phyloP scores from a whole-genome alignment of 352 stramenopile genomes.

The Phytophthora cactorum region DNA sequence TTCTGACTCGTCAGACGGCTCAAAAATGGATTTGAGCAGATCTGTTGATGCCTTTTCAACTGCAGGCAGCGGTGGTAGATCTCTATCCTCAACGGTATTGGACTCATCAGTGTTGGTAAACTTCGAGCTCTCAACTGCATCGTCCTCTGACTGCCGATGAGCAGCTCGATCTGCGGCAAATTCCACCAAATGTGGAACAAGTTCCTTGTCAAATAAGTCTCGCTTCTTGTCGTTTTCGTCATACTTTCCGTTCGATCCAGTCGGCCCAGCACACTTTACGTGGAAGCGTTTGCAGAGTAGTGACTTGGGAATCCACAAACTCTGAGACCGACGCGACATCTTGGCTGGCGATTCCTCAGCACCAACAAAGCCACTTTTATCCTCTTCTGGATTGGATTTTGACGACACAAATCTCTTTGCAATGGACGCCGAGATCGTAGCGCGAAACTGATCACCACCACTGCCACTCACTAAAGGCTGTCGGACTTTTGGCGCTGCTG shows the following conservation, averaged over 20 bases:
- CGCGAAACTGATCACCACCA: conserved; percentile 59
- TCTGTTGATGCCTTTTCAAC: conserved; percentile 50
- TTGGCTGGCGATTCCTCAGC: conserved; percentile 27
- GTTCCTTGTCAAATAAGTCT: conserved; percentile 74
- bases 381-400: conserved; percentile 20
- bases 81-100: conserved; percentile 16
- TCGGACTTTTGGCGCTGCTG: conserved; percentile 24
- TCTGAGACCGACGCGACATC: conserved; percentile 56
- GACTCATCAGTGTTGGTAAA: background rate
- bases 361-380: conserved; percentile 1
- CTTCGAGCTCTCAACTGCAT: conserved; percentile 1
- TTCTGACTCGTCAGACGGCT: conserved; percentile 67
- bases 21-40: conserved; percentile 86
- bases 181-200: conserved; percentile 75
- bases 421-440: conserved; percentile 83
- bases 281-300: conserved; percentile 87
- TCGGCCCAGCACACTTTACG: conserved; percentile 62
- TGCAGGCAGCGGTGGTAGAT: conserved; percentile 47
- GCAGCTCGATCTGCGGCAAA: conserved; percentile 52
- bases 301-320: conserved; percentile 65
- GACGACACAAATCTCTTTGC: conserved; percentile 80
- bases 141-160: conserved; percentile 1
- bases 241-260: conserved; percentile 24
- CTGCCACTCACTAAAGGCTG: conserved; percentile 47
- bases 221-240: conserved; percentile 36